Percentiles rank a stretch among this genome's conserved stretches.
These are phyloP conservation scores for Septoria petroselini DNA, from an alignment of 2,329 filamentous ascomycete species.

Conservation along the genomic window DNA sequence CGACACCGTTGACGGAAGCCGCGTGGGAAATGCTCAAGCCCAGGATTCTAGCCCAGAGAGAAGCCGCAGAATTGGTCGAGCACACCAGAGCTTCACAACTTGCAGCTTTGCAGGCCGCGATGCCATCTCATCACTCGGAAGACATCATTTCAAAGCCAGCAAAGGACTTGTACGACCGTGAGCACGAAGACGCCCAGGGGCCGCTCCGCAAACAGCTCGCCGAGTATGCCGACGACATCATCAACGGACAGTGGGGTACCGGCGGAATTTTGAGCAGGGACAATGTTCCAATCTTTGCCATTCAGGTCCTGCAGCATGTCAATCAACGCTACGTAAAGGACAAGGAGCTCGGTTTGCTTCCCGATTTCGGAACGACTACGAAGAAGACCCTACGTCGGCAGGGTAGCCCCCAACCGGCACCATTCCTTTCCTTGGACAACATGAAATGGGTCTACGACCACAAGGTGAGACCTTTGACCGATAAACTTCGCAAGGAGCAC, in stretches of 20 bases:
- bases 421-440: slow-evolving; percentile 67
- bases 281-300: slow-evolving; percentile 66
- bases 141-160: slow-evolving; percentile 51
- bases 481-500: slow-evolving; percentile 64
- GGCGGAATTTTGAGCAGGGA: slow-evolving; percentile 63
- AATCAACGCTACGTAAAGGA: slow-evolving; percentile 54
- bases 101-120: slow-evolving; percentile 45
- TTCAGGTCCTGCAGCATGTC: slow-evolving; percentile 61
- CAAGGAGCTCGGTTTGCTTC: slow-evolving; percentile 27
- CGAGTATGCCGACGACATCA: slow-evolving; percentile 66
- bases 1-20: slow-evolving; percentile 63
- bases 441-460: slow-evolving; percentile 83
- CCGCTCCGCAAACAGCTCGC: slow-evolving; percentile 64
- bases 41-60: slow-evolving; percentile 63
- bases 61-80: slow-evolving; percentile 59
- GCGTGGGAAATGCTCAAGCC: slow-evolving; percentile 69
- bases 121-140: slow-evolving; percentile 47
- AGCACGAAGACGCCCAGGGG: slow-evolving; percentile 69
- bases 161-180: slow-evolving; percentile 61
- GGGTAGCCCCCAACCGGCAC: slow-evolving; percentile 24
- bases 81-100: slow-evolving; percentile 46
- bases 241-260: slow-evolving; percentile 62
- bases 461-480: slow-evolving; percentile 69
- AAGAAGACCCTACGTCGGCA: slow-evolving; percentile 17
- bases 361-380: slow-evolving; percentile 20